These are phyloP conservation scores for Hortiboletus flavorubellus DNA, from an alignment of 768 basidiomycete genomes.

Conservation along the genomic window DNA sequence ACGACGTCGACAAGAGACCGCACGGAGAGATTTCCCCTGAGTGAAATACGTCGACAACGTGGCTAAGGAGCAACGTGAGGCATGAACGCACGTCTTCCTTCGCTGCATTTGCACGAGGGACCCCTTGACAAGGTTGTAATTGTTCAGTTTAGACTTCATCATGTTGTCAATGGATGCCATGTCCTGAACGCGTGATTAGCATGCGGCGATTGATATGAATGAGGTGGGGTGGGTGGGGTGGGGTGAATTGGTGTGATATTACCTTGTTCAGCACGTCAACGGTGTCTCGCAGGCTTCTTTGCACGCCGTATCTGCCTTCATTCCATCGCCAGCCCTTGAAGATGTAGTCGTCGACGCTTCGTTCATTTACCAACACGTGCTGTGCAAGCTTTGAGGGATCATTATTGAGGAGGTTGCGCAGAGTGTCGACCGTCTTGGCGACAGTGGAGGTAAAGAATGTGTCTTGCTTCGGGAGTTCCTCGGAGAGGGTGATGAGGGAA, in stretches of 20 bases:
- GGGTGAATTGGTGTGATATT: conserved; percentile 19
- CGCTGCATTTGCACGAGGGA: conserved; percentile 88
- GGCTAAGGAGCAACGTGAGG: neutral
- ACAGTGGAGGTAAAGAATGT: conserved; percentile 80
- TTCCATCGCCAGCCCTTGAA: conserved; percentile 92
- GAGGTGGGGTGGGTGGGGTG: conserved; percentile 9
- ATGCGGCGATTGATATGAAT: conserved; percentile 22
- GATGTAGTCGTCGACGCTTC: conserved; percentile 73
- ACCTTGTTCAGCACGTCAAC: conserved; percentile 86
- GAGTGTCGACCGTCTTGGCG: conserved; percentile 91
- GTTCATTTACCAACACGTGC: conserved; percentile 78
- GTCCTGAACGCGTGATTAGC: conserved; percentile 50
- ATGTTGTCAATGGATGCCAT: conserved; percentile 92
- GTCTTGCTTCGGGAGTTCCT: conserved; percentile 91
- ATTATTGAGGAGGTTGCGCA: conserved; percentile 87
- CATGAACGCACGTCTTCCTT: conserved; percentile 74
- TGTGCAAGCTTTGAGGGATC: conserved; percentile 72
- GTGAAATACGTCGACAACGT: conserved; percentile 4
- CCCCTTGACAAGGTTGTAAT: conserved; percentile 93
- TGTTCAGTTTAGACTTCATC: conserved; percentile 87
- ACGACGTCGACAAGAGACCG: conserved; percentile 85
- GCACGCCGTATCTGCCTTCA: conserved; percentile 81
- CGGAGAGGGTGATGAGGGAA: conserved; percentile 81
- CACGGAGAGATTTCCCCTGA: conserved; percentile 92
- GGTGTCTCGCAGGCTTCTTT: conserved; percentile 78